These are phyloP conservation scores for Zygosaccharomyces pseudobailii DNA, from an alignment of 1,139 yeast genomes.

Conservation along the genomic window DNA sequence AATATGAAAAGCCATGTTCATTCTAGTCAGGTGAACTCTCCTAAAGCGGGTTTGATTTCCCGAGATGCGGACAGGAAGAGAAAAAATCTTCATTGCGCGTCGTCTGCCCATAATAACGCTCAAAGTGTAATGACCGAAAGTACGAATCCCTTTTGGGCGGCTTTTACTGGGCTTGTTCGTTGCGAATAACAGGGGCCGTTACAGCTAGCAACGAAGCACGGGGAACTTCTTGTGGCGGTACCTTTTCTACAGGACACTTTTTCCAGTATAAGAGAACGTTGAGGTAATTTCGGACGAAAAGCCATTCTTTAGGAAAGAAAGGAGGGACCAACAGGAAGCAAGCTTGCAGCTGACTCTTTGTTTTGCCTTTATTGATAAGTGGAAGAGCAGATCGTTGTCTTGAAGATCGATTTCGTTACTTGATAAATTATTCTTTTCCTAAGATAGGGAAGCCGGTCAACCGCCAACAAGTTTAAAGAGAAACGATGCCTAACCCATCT, in stretches of 20 bases:
- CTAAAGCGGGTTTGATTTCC: neutral
- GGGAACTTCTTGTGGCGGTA: neutral
- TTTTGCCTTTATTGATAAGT: neutral
- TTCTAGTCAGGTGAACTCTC: neutral
- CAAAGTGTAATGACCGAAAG: neutral
- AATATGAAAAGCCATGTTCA: neutral
- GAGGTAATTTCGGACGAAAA: slow-evolving; percentile 4
- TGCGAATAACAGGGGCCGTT: neutral
- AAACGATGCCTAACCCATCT: slow-evolving; percentile 3
- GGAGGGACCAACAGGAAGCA: neutral
- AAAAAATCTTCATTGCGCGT: neutral
- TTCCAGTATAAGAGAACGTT: neutral
- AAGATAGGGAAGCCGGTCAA: neutral
- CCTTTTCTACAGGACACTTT: neutral
- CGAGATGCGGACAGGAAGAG: neutral
- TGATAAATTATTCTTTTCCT: neutral
- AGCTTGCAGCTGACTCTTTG: neutral
- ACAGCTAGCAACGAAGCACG: neutral
- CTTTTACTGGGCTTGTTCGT: neutral
- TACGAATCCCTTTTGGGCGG: neutral
- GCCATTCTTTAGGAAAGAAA: neutral
- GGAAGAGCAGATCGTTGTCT: neutral
- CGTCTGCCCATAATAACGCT: slow-evolving; percentile 1
- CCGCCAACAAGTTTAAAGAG: neutral
- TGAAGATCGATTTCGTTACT: neutral